Evolutionary conservation across 2,329 filamentous ascomycete genomes (phyloP), one percentile per base, ranked within the genome.

Genomic region (Ophiocordyceps camponoti-floridani): DNA sequence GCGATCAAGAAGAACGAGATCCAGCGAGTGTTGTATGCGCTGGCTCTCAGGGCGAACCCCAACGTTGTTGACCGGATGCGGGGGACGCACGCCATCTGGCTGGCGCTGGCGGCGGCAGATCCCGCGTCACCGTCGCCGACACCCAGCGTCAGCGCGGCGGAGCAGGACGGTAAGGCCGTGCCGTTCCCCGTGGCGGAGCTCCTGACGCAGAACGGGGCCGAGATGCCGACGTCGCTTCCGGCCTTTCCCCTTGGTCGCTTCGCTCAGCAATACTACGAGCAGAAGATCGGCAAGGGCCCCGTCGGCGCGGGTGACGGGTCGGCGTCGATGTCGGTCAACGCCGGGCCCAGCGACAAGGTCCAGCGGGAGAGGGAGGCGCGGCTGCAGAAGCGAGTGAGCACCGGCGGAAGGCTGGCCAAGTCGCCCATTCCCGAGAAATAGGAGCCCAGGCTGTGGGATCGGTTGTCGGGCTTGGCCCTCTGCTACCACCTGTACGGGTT

Each of bases 1-100:
- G 88, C 84, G 10, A 88, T 96, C 59, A 98, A 96, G 70, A 86
- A 81, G 63, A 95, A 95, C 60, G 88, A 98, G 57, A 85, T 98
- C 45, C 84, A 91, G 56, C 84, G 87, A 50, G 87, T 95, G 23
- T 75, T 98, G 26, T 93, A 95, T 55, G 89, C 84, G 4, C 70
- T 98, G 42, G 86, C 91, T 1, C 70, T 95, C 30, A 75, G 75
- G 48, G 91, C 85, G 13, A 94, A 88, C 55, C 84, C 88, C 13
- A 98, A 98, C 55, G 75, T 81, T 3, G 69, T 78, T 5, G 91
- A 98, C 59, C 84, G 80, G 50, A 91, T 87, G 37, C 77, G 91
- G 45, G 84, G 82, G 40, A 95, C 89, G 0, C 89, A 93, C 58
- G 79, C 84, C 1, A 75, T 96, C 14, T 96, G 88, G 66, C 70